Base-by-base conservation (phyloP, 2,329 filamentous ascomycete species). In the Tolypocladium ovalisporum region DNA sequence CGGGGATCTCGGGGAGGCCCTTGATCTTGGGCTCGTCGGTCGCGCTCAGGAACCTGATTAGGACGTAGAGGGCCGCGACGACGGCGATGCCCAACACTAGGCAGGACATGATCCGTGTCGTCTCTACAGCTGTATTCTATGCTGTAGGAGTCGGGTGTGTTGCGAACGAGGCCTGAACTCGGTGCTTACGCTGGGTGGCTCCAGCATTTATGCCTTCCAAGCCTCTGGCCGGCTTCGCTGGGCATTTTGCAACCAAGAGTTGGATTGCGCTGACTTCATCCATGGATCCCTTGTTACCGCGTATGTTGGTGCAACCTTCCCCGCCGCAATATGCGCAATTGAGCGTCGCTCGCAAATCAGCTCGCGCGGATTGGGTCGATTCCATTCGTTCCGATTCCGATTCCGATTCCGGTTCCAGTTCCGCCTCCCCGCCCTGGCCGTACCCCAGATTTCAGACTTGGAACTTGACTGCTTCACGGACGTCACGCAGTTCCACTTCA, bases 21-120 rank as follows among this genome's bases (percentile, higher is more conserved):
- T 85, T 84, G 67, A 86, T 84, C 64, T 82, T 83, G 6, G 82
- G 78, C 0, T 76, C 70, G 61, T 86, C 82, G 2, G 83, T 85
- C 1, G 65, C 63, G 54, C 74, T 75, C n/a, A 77, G 65, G 39
- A 70, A 64, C 32, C 62, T 67, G 55, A 69, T 39, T 22, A 70
- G 12, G 52, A 65, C 36, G 57, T 66, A 68, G 36, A 60, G 8
- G 36, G 52, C 57, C 3, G 56, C 60, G 27, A 60, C 55, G 35
- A 62, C 27, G 54, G 58, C 61, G 27, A 62, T 49, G 32, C 57
- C 60, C 24, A 66, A 32, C 27, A 64, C 35, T 47, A 57, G 61
- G 39, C 61, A 62, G 0, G 61, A 53, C 63, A 64, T 65, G 44
- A 2, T 54, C n/a, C 29, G 47, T 3, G 32, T 27, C 51, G 32